A percentile compares a stretch with the other conserved stretches of the same genome.
phyloP scores from a whole-genome alignment of 1,139 yeast genomes.

The Suhomyces yuchorum region DNA sequence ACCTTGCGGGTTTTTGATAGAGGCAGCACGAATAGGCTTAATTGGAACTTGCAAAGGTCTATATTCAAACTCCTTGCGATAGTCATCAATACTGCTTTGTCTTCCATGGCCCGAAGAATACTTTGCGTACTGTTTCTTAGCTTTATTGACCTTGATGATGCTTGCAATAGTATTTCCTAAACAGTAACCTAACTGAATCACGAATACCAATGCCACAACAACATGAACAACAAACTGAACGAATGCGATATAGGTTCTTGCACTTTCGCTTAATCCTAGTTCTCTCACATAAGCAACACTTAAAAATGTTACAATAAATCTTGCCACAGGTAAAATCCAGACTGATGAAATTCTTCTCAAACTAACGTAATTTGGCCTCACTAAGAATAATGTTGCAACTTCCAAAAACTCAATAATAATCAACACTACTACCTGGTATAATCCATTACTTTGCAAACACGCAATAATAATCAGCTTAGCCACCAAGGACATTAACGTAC shows the following conservation, averaged over 20 bases:
- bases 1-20: background rate
- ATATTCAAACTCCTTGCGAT: conserved; percentile 36
- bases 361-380: conserved; percentile 45
- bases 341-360: conserved; percentile 43
- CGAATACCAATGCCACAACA: conserved; percentile 38
- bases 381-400: conserved; percentile 30
- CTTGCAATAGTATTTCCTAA: conserved; percentile 31
- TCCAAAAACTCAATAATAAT: conserved; percentile 38
- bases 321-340: conserved; percentile 40
- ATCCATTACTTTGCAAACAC: conserved; percentile 43
- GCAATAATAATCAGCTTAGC: conserved; percentile 46
- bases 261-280: conserved; percentile 34
- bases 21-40: background rate
- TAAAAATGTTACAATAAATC: conserved; percentile 39
- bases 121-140: conserved; percentile 12
- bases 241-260: conserved; percentile 44
- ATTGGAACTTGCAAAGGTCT: conserved; percentile 25
- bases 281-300: conserved; percentile 44
- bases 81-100: conserved; percentile 26
- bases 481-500: conserved; percentile 36
- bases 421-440: conserved; percentile 46
- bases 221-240: conserved; percentile 44
- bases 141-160: conserved; percentile 20
- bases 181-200: conserved; percentile 36
- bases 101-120: conserved; percentile 10